Base-by-base conservation (phyloP, 2,329 filamentous ascomycete species). In the Monosporascus sp. region DNA sequence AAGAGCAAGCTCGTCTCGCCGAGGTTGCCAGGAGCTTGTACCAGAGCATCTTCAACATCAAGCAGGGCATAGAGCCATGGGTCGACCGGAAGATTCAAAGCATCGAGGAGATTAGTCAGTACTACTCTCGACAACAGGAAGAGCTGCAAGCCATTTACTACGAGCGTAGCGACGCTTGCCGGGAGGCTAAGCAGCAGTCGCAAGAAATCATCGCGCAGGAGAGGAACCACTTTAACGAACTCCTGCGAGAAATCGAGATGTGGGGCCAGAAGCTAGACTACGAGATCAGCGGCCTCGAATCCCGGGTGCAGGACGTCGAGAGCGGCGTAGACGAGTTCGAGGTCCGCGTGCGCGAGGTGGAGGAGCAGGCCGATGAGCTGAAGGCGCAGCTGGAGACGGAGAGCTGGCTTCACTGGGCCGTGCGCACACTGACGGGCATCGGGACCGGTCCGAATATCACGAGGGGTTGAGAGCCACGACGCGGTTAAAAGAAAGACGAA, bases 211-310 rank as follows among this genome's bases (percentile, higher is more conserved):
- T 96, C 9, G 77, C 79, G 0, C 82, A 86, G 48, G 88, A 95
- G 70, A 82, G 86, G 41, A 77, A 79, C 22, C 78, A 81, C 50
- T 74, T 96, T 38, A 82, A 80, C 4, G 89, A 94, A 65, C 80
- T 80, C 17, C 76, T 91, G 56, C 87, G 87, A 67, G 89, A 94
- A 58, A 78, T 97, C 15, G 91, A 96, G 67, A 81, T 87, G 22
- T 75, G 95, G 39, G 84, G 87, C 3, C 90, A 90, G 20, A 92
- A 92, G 70, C 77, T 97, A 52, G 92, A 97, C 64, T 97, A 97
- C 70, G 93, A 97, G 74, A 86, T 97, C 56, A 83, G 87, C 55
- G 84, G 85, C 17, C 75, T 97, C n/a, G 78, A 85, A 48, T 84
- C 86, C 48, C 90, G 90, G 63, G 87, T 96, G 9, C 81, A 89